These are phyloP conservation scores for Nothomitra cinnamomea DNA, from an alignment of 2,329 filamentous ascomycete genomes.

Conservation along the genomic window DNA sequence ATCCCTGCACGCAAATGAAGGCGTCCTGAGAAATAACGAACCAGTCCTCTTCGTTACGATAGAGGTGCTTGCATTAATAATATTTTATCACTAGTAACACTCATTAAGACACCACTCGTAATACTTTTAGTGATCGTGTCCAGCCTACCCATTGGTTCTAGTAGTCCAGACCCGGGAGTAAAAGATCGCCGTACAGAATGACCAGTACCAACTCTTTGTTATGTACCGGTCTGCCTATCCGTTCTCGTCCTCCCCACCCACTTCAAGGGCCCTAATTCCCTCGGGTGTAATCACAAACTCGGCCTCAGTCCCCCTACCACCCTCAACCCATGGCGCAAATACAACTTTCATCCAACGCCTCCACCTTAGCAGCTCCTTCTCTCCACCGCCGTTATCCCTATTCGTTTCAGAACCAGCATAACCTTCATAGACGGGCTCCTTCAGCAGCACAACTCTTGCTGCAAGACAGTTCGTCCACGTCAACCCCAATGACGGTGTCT, in stretches of 20 bases:
- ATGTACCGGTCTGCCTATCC: neutral
- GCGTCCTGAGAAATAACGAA: too few species aligned
- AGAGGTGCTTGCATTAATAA: too few species aligned
- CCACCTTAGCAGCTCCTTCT: conserved; percentile 33
- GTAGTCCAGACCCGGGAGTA: too few species aligned
- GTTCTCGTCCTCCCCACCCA: neutral
- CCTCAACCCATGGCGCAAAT: conserved; percentile 60
- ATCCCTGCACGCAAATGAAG: too few species aligned
- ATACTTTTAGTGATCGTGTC: too few species aligned
- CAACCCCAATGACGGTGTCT: conserved; percentile 74
- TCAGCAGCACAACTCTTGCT: conserved; percentile 65
- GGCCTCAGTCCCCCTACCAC: conserved; percentile 36
- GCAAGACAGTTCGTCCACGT: conserved; percentile 86
- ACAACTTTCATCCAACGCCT: conserved; percentile 73
- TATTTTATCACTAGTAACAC: too few species aligned
- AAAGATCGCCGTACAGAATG: too few species aligned
- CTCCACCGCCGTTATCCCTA: conserved; percentile 22
- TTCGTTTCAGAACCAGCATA: conserved; percentile 18
- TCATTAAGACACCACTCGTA: too few species aligned
- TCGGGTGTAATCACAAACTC: conserved; percentile 62
- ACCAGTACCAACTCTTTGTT: neutral
- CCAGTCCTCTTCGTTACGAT: too few species aligned
- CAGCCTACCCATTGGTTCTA: too few species aligned
- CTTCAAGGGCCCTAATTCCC: conserved; percentile 25
- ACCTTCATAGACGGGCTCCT: conserved; percentile 36